Percentiles rank a stretch among this genome's conserved stretches.
These are phyloP conservation scores for Colletotrichum chrysophilum DNA, from an alignment of 2,329 filamentous ascomycete species.

Conservation along the genomic window DNA sequence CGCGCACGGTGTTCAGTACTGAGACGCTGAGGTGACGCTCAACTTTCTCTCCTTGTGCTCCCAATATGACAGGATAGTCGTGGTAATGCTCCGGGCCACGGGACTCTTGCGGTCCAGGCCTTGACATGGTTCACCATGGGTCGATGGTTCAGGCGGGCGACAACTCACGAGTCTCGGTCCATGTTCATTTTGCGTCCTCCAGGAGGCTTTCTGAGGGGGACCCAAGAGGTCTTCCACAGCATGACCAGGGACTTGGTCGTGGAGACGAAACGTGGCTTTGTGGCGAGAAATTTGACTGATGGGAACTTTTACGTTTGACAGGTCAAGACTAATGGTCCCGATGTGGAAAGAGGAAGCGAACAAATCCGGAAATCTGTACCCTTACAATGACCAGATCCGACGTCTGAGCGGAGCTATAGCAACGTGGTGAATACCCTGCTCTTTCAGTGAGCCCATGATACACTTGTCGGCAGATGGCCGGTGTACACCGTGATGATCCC, in stretches of 20 bases:
- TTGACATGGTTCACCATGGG: neutral
- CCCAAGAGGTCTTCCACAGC: slow-evolving; percentile 1
- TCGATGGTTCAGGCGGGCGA: neutral
- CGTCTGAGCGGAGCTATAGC: slow-evolving; percentile 27
- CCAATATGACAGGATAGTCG: neutral
- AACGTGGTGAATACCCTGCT: slow-evolving; percentile 21
- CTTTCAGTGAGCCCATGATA: neutral
- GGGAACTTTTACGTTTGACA: neutral
- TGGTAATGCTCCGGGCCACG: neutral
- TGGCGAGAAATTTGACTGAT: neutral
- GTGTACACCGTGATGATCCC: slow-evolving; percentile 18
- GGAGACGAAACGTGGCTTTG: slow-evolving; percentile 2
- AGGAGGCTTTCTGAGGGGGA: neutral
- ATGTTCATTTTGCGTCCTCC: neutral
- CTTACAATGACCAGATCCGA: slow-evolving; percentile 26
- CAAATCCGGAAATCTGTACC: slow-evolving; percentile 32
- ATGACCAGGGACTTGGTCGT: slow-evolving; percentile 3
- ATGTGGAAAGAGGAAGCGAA: slow-evolving; percentile 48
- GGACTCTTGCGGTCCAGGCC: neutral
- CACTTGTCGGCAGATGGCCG: slow-evolving; percentile 13
- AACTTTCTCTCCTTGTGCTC: neutral
- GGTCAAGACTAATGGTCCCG: slow-evolving; percentile 24
- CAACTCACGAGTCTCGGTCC: neutral
- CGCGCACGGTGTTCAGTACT: slow-evolving; percentile 21
- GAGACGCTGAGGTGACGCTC: neutral